Evolutionary conservation across 345 rosid genomes (phyloP).

Genomic region (Draba incana): DNA sequence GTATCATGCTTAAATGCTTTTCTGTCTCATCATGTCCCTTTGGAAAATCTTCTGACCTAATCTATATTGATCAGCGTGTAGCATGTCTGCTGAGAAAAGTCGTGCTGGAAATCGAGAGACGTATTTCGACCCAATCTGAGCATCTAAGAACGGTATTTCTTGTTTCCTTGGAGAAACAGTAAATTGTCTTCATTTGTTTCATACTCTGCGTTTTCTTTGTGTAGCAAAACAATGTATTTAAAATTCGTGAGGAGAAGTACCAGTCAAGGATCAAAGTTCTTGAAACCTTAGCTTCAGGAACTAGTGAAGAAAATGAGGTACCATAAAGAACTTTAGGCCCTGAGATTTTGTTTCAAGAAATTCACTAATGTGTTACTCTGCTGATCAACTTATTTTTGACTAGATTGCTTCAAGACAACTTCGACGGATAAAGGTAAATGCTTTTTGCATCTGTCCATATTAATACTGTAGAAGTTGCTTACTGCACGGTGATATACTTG

Average conservation of each 20-base stretch:
- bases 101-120: conserved; percentile 91
- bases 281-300: conserved; percentile 85
- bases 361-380: conserved; percentile 15
- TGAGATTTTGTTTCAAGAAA: conserved; percentile 10
- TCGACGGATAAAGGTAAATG: conserved; percentile 59
- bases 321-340: conserved; percentile 11
- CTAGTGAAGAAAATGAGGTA: conserved; percentile 76
- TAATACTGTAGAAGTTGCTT: neutral
- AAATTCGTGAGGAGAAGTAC: conserved; percentile 89
- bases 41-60: conserved; percentile 18
- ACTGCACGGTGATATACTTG: conserved; percentile 1
- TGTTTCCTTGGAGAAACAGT: neutral
- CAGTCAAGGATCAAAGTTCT: conserved; percentile 85
- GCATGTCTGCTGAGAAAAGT: conserved; percentile 78
- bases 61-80: conserved; percentile 64
- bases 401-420: conserved; percentile 59
- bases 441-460: conserved; percentile 12
- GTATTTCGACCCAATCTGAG: conserved; percentile 94
- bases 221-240: conserved; percentile 94
- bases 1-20: conserved; percentile 9
- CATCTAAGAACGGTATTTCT: conserved; percentile 79
- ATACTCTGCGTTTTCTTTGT: conserved; percentile 25
- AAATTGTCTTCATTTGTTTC: neutral
- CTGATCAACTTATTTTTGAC: conserved; percentile 35
- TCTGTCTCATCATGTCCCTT: neutral